A percentile compares a stretch with the other conserved stretches of the same genome.
Evolutionary conservation across 2,329 filamentous ascomycete species (phyloP).

Genomic region (Parastagonospora nodorum): DNA sequence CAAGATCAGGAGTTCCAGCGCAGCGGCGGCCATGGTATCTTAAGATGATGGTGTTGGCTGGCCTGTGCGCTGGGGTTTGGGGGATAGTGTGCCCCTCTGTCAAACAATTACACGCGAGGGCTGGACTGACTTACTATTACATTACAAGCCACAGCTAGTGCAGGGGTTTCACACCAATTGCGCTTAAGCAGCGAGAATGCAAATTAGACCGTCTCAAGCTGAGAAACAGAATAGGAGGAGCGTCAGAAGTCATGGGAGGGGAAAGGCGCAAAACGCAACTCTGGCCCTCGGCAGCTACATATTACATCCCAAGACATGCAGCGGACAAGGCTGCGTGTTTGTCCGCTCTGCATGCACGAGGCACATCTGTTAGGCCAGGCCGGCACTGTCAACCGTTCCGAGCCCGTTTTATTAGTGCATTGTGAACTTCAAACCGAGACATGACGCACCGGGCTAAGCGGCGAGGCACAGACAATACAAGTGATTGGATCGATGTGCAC

Average conservation of each 20-base stretch:
- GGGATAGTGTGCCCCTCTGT: conserved; percentile 9
- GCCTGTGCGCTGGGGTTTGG: conserved; percentile 29
- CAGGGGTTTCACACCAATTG: conserved; percentile 5
- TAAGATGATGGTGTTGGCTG: conserved; percentile 11
- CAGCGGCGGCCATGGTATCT: conserved; percentile 20
- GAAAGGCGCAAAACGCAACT: no score
- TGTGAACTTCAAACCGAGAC: conserved; percentile 15
- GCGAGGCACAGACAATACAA: conserved; percentile 3
- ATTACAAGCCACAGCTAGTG: conserved; percentile 37
- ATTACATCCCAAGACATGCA: no score
- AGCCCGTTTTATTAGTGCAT: conserved; percentile 16
- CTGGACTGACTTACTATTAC: conserved; percentile 15
- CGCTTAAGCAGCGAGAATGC: conserved; percentile 15
- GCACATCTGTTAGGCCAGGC: conserved; percentile 9
- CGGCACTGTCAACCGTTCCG: not conserved
- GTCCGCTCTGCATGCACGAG: conserved; percentile 18
- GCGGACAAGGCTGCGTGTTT: not conserved
- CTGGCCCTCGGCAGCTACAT: no score
- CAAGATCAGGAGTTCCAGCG: conserved; percentile 12
- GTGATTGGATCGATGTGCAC: conserved; percentile 20
- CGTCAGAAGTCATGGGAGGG: not conserved
- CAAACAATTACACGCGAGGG: conserved; percentile 15
- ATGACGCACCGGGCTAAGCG: conserved; percentile 14
- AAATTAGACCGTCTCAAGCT: not conserved
- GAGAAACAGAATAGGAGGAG: not conserved